A percentile compares a stretch with the other conserved stretches of the same genome.
Evolutionary conservation across 2,329 filamentous ascomycete species (phyloP).

Genomic region (Xylariaceae sp.): DNA sequence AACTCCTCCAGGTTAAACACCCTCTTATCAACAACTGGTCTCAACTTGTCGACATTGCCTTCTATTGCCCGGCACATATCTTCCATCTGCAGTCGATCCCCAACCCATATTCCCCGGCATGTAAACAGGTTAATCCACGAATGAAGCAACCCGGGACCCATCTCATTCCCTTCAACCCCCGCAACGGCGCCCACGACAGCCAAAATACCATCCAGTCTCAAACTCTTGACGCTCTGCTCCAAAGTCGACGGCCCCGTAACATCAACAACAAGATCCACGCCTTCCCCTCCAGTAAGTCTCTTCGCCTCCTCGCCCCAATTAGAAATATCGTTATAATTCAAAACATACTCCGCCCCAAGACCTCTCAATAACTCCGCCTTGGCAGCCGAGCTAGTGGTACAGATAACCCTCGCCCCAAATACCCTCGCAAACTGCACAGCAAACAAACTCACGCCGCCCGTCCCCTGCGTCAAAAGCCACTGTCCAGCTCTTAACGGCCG

Average conservation of each 20-base stretch:
- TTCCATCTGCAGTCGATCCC: slow-evolving; percentile 47
- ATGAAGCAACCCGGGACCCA: slow-evolving; percentile 19
- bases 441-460: slow-evolving; percentile 38
- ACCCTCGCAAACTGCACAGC: slow-evolving; percentile 43
- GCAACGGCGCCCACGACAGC: slow-evolving; percentile 38
- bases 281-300: slow-evolving; percentile 34
- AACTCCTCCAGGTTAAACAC: slow-evolving; percentile 44
- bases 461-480: slow-evolving; percentile 39
- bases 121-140: slow-evolving; percentile 39
- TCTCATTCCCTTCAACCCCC: slow-evolving; percentile 20
- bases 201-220: slow-evolving; percentile 42
- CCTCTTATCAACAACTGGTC: slow-evolving; percentile 45
- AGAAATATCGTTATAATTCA: slow-evolving; percentile 41
- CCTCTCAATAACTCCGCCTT: slow-evolving; percentile 37
- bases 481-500: slow-evolving; percentile 31
- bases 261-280: slow-evolving; percentile 44
- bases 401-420: slow-evolving; percentile 52
- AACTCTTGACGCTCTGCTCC: slow-evolving; percentile 37
- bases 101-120: slow-evolving; percentile 45
- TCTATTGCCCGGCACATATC: slow-evolving; percentile 52
- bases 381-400: slow-evolving; percentile 52
- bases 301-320: slow-evolving; percentile 41
- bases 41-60: slow-evolving; percentile 38
- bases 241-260: slow-evolving; percentile 40
- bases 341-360: slow-evolving; percentile 41